Evolutionary conservation across 768 basidiomycete genomes (phyloP).

Genomic region (Suillus hirtellus): DNA sequence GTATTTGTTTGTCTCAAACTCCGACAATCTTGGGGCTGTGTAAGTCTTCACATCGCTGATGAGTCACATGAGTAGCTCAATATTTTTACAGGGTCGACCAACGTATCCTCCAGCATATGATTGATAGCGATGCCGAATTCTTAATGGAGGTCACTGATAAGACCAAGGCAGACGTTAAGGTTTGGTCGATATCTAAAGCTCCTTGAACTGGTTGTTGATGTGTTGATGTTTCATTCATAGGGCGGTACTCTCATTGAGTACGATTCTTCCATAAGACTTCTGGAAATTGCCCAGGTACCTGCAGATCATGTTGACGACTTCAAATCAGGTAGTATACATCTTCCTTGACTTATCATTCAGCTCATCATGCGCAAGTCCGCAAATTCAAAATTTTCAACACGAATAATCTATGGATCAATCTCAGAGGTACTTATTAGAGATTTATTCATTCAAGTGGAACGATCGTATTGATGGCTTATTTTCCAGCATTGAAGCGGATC

Average conservation of each 20-base stretch:
- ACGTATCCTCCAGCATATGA: slow-evolving; percentile 85
- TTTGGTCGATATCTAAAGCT: slow-evolving; percentile 12
- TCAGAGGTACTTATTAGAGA: slow-evolving; percentile 53
- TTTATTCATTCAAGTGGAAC: background rate
- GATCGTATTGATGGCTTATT: background rate
- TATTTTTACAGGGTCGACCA: slow-evolving; percentile 62
- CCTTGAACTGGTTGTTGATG: background rate
- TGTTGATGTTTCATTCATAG: slow-evolving; percentile 29
- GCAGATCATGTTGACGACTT: slow-evolving; percentile 93
- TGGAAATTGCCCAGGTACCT: slow-evolving; percentile 95
- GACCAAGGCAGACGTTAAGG: slow-evolving; percentile 83
- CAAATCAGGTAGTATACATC: slow-evolving; percentile 60
- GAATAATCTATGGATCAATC: slow-evolving; percentile 80
- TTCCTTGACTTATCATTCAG: slow-evolving; percentile 7
- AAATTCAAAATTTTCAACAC: slow-evolving; percentile 97
- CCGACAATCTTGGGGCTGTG: slow-evolving; percentile 94
- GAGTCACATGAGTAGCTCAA: slow-evolving; percentile 12
- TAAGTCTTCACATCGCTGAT: slow-evolving; percentile 36
- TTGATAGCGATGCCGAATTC: slow-evolving; percentile 79
- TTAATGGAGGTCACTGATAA: slow-evolving; percentile 97
- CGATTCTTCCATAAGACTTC: slow-evolving; percentile 82
- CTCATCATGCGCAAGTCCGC: slow-evolving; percentile 45
- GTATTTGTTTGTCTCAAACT: slow-evolving; percentile 97
- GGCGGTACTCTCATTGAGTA: slow-evolving; percentile 91
- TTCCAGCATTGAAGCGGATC: slow-evolving; percentile 79